These are phyloP conservation scores for Ceratocystis cubensis DNA, from an alignment of 2,329 filamentous ascomycete genomes.

Conservation along the genomic window DNA sequence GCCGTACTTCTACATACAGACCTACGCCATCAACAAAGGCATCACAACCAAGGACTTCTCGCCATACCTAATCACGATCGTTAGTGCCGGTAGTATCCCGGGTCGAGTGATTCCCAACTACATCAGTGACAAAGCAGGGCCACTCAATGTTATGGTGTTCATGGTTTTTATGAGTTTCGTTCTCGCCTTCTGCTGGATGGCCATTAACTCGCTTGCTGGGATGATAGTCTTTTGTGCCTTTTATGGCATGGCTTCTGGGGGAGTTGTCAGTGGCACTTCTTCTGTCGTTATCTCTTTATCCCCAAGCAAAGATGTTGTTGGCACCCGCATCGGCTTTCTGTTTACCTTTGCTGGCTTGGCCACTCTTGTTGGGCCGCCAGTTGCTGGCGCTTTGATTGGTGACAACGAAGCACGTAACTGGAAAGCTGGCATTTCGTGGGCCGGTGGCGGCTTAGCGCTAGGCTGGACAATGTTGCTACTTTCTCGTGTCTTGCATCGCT, in stretches of 20 bases:
- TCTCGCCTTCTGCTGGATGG: slow-evolving; percentile 38
- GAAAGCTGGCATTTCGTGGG: slow-evolving; percentile 28
- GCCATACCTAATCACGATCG: slow-evolving; percentile 33
- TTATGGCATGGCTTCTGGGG: slow-evolving; percentile 37
- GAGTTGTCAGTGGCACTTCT: slow-evolving; percentile 33
- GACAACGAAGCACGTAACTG: slow-evolving; percentile 26
- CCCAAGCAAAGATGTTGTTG: slow-evolving; percentile 30
- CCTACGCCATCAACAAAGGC: slow-evolving; percentile 32
- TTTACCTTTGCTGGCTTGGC: slow-evolving; percentile 35
- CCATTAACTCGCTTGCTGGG: slow-evolving; percentile 28
- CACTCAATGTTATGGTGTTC: slow-evolving; percentile 32
- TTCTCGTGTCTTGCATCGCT: slow-evolving; percentile 23
- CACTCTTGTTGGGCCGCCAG: slow-evolving; percentile 34
- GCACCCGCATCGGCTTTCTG: slow-evolving; percentile 33
- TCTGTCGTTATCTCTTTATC: slow-evolving; percentile 34
- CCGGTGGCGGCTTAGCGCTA: slow-evolving; percentile 26
- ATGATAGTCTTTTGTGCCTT: slow-evolving; percentile 34
- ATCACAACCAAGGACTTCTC: slow-evolving; percentile 29
- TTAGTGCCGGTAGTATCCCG: slow-evolving; percentile 36
- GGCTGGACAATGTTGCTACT: slow-evolving; percentile 23
- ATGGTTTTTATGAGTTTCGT: slow-evolving; percentile 34
- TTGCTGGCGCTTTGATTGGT: slow-evolving; percentile 31
- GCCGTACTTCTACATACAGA: slow-evolving; percentile 37
- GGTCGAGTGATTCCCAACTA: slow-evolving; percentile 36
- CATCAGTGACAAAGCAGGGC: slow-evolving; percentile 34